Evolutionary conservation across 1,284 basidiomycete genomes (phyloP).

Genomic region (Microbotryomycetes sp.): DNA sequence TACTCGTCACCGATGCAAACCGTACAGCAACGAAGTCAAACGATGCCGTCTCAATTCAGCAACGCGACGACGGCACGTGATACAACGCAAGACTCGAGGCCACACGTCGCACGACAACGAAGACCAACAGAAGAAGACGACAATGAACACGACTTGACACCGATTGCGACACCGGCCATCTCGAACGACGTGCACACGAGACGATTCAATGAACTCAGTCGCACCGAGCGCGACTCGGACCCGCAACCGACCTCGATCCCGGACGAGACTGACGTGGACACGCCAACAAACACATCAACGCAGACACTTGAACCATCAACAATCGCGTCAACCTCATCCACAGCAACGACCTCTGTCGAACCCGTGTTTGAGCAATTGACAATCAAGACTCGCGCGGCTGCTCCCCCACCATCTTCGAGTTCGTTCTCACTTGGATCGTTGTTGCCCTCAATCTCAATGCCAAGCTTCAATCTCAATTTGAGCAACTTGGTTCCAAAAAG

Average conservation of each 20-base stretch:
- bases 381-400: background rate
- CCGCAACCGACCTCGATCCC: background rate
- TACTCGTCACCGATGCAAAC: background rate
- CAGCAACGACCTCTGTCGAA: background rate
- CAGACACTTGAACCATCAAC: background rate
- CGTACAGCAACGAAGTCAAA: background rate
- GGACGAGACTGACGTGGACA: background rate
- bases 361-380: background rate
- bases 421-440: constrained; percentile 2
- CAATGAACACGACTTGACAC: constrained; percentile 2
- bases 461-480: background rate
- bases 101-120: background rate
- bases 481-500: background rate
- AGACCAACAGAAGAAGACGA: background rate
- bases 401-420: background rate
- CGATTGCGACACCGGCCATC: background rate
- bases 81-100: no score
- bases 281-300: background rate
- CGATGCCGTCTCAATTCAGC: background rate
- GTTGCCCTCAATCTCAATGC: background rate
- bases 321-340: background rate
- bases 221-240: background rate
- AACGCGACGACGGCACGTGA: background rate
- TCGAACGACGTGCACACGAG: background rate
- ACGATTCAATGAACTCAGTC: background rate